phyloP scores from a whole-genome alignment of 306 rosid genomes.

The Albizia julibrissin region DNA sequence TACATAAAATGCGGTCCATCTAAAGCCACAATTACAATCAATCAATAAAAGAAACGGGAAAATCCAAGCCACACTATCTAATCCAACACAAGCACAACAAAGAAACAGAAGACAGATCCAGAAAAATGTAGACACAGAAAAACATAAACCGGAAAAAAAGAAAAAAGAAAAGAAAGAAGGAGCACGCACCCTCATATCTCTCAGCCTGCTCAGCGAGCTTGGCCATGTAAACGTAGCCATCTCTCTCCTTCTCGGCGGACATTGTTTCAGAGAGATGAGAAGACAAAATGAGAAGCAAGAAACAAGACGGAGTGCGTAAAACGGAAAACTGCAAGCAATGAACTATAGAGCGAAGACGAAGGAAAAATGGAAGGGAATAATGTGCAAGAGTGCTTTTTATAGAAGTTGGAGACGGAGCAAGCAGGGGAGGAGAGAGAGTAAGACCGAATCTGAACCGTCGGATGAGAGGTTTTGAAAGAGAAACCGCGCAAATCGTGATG shows the following conservation, averaged over 20 bases:
- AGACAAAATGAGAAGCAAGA: not conserved
- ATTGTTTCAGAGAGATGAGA: slow-evolving; percentile 46
- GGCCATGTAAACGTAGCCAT: slow-evolving; percentile 89
- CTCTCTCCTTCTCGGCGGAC: slow-evolving; percentile 84
- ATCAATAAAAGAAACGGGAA: not conserved
- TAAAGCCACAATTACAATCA: not conserved
- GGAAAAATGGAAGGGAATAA: slow-evolving; percentile 31
- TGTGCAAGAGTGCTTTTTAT: slow-evolving; percentile 35
- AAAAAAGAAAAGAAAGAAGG: not conserved
- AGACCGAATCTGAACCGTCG: slow-evolving; percentile 68
- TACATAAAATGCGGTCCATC: not conserved
- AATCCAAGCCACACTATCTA: not conserved
- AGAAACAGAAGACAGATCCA: slow-evolving; percentile 8
- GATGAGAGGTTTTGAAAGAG: slow-evolving; percentile 43
- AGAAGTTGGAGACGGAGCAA: slow-evolving; percentile 38
- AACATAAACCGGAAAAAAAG: not conserved
- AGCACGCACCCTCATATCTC: slow-evolving; percentile 71
- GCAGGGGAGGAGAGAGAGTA: slow-evolving; percentile 24
- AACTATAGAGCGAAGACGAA: not conserved
- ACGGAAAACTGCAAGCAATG: not conserved
- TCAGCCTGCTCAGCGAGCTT: slow-evolving; percentile 93
- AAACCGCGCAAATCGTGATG: slow-evolving; percentile 53
- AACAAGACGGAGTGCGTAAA: not conserved
- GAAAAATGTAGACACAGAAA: not conserved
- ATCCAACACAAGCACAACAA: not conserved